A percentile compares a stretch with the other conserved stretches of the same genome.
Conservation (phyloP, 2,329 filamentous ascomycete genomes). For the Aspergillus sp. region DNA sequence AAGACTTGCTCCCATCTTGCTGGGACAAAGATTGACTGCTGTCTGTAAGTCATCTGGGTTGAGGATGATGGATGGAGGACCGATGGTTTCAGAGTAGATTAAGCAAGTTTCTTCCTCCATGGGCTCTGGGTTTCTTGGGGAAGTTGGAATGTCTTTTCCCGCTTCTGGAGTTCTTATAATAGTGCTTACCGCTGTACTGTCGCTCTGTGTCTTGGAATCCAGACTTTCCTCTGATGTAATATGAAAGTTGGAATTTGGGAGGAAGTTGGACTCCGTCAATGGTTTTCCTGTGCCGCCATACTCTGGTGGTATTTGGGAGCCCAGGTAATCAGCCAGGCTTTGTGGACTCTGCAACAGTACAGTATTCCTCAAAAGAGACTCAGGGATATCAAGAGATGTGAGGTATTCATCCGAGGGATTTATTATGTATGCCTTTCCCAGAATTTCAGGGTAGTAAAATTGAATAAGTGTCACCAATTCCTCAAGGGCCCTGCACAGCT, state of each 20-base stretch:
- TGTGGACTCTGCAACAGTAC: neutral
- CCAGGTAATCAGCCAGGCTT: neutral
- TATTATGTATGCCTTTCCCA: conserved; percentile 1
- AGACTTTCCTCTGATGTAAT: neutral
- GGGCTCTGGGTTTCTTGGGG: neutral
- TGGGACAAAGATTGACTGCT: conserved; percentile 6
- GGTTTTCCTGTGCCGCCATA: conserved; percentile 1
- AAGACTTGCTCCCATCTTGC: conserved; percentile 7
- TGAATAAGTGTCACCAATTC: neutral
- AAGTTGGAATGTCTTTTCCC: neutral
- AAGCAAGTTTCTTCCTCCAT: conserved; percentile 3
- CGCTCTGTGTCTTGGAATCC: conserved; percentile 1
- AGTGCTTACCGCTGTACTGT: conserved; percentile 1
- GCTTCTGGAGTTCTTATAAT: conserved; percentile 1
- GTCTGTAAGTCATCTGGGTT: conserved; percentile 5
- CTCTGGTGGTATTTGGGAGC: conserved; percentile 1
- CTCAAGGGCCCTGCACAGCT: neutral
- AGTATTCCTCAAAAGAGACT: neutral
- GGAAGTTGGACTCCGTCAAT: neutral
- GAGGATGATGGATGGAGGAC: conserved; percentile 8
- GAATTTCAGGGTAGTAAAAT: conserved; percentile 1
- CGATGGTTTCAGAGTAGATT: conserved; percentile 8
- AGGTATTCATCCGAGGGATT: neutral
- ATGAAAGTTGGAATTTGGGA: conserved; percentile 1
- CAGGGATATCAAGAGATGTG: neutral